Percentiles rank a stretch among this genome's conserved stretches.
Conservation (phyloP, 164 flowering plant species). For the Aristolochia fimbriata region DNA sequence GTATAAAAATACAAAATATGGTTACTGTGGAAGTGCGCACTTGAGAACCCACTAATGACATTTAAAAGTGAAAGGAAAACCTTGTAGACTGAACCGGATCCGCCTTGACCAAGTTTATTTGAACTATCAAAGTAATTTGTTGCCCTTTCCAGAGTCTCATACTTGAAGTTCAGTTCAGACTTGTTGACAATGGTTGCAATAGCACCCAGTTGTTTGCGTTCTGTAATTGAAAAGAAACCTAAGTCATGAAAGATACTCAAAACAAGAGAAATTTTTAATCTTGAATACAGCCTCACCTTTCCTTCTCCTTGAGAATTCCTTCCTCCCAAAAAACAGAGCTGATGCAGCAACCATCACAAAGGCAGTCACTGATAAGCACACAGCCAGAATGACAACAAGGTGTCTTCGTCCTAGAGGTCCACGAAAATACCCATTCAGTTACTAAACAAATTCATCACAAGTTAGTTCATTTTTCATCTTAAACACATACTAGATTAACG, state of each 20-base stretch:
- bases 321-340: conserved; percentile 26
- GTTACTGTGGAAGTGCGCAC: neutral
- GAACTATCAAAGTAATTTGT: conserved; percentile 49
- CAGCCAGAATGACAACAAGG: conserved; percentile 36
- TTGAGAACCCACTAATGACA: neutral
- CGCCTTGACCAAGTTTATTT: conserved; percentile 76
- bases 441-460: conserved; percentile 1
- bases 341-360: conserved; percentile 25
- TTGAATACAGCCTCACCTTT: conserved; percentile 27
- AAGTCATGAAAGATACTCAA: neutral
- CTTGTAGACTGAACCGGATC: conserved; percentile 71
- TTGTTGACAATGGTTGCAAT: conserved; percentile 32
- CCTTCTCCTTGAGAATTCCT: conserved; percentile 23
- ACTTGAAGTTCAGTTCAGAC: conserved; percentile 53
- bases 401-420: conserved; percentile 29
- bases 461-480: neutral
- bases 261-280: neutral
- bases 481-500: too few relatives aligned
- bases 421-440: neutral
- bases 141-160: conserved; percentile 69
- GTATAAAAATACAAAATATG: neutral
- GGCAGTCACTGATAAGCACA: conserved; percentile 30
- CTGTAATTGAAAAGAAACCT: conserved; percentile 20
- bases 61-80: conserved; percentile 9
- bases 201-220: conserved; percentile 47